phyloP scores from a whole-genome alignment of 2,329 filamentous ascomycete genomes.

The Hypoxylon sp. region DNA sequence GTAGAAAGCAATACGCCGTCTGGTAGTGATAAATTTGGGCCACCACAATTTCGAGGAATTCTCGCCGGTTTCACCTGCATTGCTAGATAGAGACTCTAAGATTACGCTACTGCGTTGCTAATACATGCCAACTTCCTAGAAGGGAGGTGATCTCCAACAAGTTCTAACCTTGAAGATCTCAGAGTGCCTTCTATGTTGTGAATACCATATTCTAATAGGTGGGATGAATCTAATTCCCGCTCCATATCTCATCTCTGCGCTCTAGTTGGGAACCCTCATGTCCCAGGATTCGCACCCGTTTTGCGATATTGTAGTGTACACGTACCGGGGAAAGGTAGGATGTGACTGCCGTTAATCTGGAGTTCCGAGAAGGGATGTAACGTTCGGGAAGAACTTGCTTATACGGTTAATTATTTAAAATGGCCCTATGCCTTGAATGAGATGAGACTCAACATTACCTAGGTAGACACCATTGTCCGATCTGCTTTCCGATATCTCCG shows the following conservation, averaged over 20 bases:
- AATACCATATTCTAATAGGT: neutral
- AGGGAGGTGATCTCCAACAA: conserved; percentile 35
- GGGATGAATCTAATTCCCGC: neutral
- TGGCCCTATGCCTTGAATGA: neutral
- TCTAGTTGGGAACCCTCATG: neutral
- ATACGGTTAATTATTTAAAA: neutral
- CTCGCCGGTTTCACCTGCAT: conserved; percentile 37
- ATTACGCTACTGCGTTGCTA: conserved; percentile 22
- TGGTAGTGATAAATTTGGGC: neutral
- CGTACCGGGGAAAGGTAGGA: neutral
- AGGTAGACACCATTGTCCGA: neutral
- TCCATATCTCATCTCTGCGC: conserved; percentile 1
- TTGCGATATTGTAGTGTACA: neutral
- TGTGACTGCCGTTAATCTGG: neutral
- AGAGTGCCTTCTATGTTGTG: neutral
- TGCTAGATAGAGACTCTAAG: conserved; percentile 3
- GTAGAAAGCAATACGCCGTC: neutral
- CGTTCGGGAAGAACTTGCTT: conserved; percentile 1
- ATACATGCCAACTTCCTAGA: conserved; percentile 19
- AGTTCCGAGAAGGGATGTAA: conserved; percentile 11
- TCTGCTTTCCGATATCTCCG: conserved; percentile 3
- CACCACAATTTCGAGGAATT: neutral
- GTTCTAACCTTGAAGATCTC: conserved; percentile 1
- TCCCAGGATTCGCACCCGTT: neutral
- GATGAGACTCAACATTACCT: neutral